Base-by-base conservation (phyloP, 1,284 basidiomycete genomes). In the Earliella scabrosa region DNA sequence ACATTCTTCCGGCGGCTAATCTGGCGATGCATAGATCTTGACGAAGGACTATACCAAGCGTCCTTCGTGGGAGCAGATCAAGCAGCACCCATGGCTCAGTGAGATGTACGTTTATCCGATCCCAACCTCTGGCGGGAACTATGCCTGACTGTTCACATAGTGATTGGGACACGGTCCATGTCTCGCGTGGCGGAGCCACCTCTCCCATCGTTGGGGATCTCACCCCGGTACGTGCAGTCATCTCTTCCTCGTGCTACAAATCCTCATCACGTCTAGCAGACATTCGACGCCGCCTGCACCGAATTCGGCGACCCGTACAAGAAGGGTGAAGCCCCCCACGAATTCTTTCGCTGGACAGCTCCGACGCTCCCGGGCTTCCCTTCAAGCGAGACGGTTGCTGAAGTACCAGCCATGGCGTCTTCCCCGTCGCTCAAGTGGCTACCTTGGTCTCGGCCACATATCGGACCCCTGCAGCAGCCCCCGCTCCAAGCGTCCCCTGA, bases 71-170 rank as follows among this genome's bases (percentile, higher is more conserved):
- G 56, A 52, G 10, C 51, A 64, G 31, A 59, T 68, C 50, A 68
- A 68, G 41, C 40, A 39, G 4, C 67, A 68, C 43, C 43, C 57
- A 1, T 67, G 56, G 60, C 66, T 69, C 45, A 40, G 47, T 6
- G 20, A 32, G 2, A 48, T 65, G 68, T 69, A 39, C 44, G 63
- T 54, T 1, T 10, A 6, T 21, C 20, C 14, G 4, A 18, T 45
- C 23, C 13, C 16, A 6, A 18, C n/a, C 7, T 2, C 26, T 16
- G 16, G 16, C 2, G 4, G 5, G 5, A n/a, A 18, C 24, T 29
- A 7, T 7, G n/a, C n/a, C n/a, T n/a, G n/a, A n/a, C n/a, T 8
- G 6, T 18, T 8, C 18, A 8, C n/a, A 10, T 27, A 44, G 43
- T 26, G 43, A 44, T 27, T 44, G 43, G 43, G 16, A 31, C 8